phyloP scores from a whole-genome alignment of 352 stramenopile species.

The Globisporangium radiosum region DNA sequence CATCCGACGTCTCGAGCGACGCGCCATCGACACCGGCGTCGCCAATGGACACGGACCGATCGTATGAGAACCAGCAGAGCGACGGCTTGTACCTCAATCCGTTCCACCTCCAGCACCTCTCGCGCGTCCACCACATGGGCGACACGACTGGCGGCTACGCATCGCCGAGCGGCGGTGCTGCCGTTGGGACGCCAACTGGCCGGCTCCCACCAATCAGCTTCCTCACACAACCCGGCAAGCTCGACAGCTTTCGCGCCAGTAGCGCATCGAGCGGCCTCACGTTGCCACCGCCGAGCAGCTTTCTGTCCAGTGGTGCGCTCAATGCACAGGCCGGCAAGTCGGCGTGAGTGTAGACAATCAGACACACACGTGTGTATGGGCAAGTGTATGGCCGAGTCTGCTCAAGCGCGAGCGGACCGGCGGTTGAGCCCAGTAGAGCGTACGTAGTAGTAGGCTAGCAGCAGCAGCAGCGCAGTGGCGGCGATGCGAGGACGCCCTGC shows the following conservation, averaged over 20 bases:
- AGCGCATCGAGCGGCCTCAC: slow-evolving; percentile 24
- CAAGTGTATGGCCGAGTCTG: background rate
- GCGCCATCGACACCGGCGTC: slow-evolving; percentile 23
- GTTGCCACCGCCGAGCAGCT: slow-evolving; percentile 38
- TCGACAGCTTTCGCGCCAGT: slow-evolving; percentile 50
- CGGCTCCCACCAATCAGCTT: slow-evolving; percentile 72
- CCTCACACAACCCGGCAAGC: slow-evolving; percentile 58
- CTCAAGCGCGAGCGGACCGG: background rate
- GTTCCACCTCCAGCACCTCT: slow-evolving; percentile 11
- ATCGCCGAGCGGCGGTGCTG: background rate
- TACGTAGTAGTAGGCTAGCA: background rate
- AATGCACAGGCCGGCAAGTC: slow-evolving; percentile 43
- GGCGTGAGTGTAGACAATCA: slow-evolving; percentile 22
- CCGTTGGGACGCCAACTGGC: slow-evolving; percentile 21
- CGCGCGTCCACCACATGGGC: slow-evolving; percentile 1
- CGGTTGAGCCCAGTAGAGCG: background rate
- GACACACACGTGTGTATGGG: no score
- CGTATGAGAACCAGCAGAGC: slow-evolving; percentile 7
- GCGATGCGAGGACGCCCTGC: background rate
- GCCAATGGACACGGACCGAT: slow-evolving; percentile 23
- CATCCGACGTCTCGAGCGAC: slow-evolving; percentile 28
- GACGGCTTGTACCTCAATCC: slow-evolving; percentile 6
- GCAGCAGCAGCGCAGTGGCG: background rate
- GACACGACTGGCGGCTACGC: slow-evolving; percentile 7
- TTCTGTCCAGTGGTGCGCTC: slow-evolving; percentile 29